These are phyloP conservation scores for Cystoisospora suis DNA, from an alignment of 169 alveolate genomes.

Conservation along the genomic window DNA sequence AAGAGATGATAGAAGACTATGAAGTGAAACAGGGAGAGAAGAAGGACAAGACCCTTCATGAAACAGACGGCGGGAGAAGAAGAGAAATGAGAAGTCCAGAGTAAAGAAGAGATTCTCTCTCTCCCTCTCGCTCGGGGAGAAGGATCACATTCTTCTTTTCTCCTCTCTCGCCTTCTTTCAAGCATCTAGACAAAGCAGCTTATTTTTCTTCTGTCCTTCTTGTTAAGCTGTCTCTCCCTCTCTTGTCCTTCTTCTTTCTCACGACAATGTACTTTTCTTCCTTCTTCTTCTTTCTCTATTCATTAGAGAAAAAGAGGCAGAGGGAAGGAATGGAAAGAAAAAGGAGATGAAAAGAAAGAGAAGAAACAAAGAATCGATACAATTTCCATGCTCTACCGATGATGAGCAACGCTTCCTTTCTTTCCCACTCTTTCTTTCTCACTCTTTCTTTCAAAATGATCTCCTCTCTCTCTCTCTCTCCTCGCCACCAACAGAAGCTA, in stretches of 20 bases:
- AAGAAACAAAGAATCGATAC: neutral
- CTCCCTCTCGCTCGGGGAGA: neutral
- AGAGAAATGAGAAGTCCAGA: neutral
- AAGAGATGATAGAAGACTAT: neutral
- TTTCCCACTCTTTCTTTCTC: no score
- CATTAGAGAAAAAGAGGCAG: neutral
- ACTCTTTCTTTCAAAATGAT: no score
- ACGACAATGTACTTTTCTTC: neutral
- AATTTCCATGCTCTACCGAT: no score
- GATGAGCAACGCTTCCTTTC: no score
- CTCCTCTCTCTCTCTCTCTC: no score
- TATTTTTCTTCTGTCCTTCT: neutral
- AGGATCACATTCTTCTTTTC: neutral
- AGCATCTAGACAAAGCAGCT: neutral
- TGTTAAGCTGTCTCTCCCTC: neutral
- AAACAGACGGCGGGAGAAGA: neutral
- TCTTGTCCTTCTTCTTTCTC: neutral
- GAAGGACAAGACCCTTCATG: neutral
- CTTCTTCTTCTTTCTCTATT: neutral
- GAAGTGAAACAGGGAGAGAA: neutral
- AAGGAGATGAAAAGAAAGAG: neutral
- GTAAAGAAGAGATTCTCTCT: neutral
- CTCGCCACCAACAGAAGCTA: no score
- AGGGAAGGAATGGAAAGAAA: neutral
- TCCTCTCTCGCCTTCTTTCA: neutral